A percentile compares a stretch with the other conserved stretches of the same genome.
These are phyloP conservation scores for Plasmodium relictum DNA, from an alignment of 169 alveolate species.

Conservation along the genomic window DNA sequence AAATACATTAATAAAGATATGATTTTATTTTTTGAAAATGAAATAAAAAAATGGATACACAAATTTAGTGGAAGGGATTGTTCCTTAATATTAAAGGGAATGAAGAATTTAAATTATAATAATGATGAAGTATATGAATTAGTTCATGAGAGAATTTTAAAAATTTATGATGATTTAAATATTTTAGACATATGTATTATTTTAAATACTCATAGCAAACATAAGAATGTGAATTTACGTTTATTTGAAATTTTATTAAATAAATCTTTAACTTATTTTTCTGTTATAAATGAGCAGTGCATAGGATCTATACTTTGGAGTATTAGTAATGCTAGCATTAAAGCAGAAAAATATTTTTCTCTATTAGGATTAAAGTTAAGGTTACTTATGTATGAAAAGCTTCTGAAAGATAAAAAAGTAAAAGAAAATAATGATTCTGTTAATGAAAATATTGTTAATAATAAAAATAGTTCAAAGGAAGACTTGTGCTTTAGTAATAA, in stretches of 20 bases:
- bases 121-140: constrained; percentile 25
- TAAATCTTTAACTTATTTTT: constrained; percentile 54
- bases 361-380: constrained; percentile 27
- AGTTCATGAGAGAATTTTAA: constrained; percentile 45
- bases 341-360: constrained; percentile 73
- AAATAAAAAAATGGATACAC: constrained; percentile 63
- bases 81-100: constrained; percentile 69
- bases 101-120: constrained; percentile 43
- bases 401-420: constrained; percentile 1
- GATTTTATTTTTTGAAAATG: constrained; percentile 65
- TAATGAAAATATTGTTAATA: neutral
- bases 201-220: constrained; percentile 72
- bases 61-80: constrained; percentile 76
- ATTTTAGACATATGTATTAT: constrained; percentile 72
- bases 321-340: constrained; percentile 64
- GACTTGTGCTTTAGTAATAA: neutral
- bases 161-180: constrained; percentile 30
- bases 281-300: constrained; percentile 69
- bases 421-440: neutral
- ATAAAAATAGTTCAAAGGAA: neutral
- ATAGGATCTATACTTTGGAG: constrained; percentile 76
- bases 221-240: constrained; percentile 38
- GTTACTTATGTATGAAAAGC: constrained; percentile 38
- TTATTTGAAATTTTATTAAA: constrained; percentile 66
- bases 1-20: constrained; percentile 71